A percentile compares a stretch with the other conserved stretches of the same genome.
These are phyloP conservation scores for Metrosideros polymorpha DNA, from an alignment of 441 rosid genomes.

Conservation along the genomic window DNA sequence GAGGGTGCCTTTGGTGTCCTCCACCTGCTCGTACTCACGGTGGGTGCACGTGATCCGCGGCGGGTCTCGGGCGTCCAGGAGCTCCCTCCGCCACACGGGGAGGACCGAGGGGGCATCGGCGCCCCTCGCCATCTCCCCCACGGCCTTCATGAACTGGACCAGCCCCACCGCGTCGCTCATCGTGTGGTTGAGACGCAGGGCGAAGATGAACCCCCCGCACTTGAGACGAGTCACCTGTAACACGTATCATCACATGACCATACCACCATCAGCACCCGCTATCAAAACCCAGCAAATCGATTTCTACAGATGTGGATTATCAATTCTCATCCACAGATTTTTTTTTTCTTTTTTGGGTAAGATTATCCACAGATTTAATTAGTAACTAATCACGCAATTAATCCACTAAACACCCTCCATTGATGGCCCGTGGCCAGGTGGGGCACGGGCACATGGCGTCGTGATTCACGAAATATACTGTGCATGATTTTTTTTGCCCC, in stretches of 20 bases:
- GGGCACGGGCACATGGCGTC: not conserved
- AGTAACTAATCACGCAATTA: too few species aligned
- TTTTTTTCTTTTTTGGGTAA: too few species aligned
- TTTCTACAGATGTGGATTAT: too few species aligned
- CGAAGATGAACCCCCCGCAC: conserved; percentile 1
- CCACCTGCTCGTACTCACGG: not conserved
- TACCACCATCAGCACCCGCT: not conserved
- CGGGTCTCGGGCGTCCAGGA: not conserved
- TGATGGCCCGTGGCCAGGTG: not conserved
- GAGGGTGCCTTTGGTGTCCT: not conserved
- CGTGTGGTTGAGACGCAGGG: conserved; percentile 1
- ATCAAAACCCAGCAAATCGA: too few species aligned
- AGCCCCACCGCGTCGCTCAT: not conserved
- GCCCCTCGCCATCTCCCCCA: not conserved
- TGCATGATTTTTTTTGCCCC: not conserved
- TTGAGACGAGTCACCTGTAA: not conserved
- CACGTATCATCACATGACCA: not conserved
- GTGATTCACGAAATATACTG: not conserved
- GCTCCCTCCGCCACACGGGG: conserved; percentile 4
- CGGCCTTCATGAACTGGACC: not conserved
- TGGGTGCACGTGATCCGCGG: not conserved
- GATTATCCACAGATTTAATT: too few species aligned
- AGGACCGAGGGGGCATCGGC: not conserved
- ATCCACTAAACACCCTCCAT: too few species aligned
- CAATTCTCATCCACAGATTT: too few species aligned